Evolutionary conservation across 2,329 filamentous ascomycete species (phyloP).

Genomic region (Sphaceloma murrayae): DNA sequence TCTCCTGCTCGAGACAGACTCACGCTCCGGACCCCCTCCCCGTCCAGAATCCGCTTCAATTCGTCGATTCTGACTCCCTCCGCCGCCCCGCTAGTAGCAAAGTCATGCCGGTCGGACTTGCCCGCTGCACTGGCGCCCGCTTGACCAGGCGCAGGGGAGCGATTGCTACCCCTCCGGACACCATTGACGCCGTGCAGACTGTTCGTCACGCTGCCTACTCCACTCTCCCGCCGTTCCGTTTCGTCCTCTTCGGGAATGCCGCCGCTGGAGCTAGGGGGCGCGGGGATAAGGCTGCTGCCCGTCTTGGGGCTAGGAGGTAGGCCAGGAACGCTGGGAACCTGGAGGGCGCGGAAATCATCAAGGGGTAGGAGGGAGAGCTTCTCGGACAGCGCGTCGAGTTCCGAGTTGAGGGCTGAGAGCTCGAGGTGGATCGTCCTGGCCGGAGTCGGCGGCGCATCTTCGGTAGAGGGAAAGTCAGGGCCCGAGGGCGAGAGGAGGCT

Average conservation of each 20-base stretch:
- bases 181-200: constrained; percentile 41
- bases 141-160: constrained; percentile 9
- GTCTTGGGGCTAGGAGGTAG: constrained; percentile 42
- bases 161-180: constrained; percentile 3
- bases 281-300: constrained; percentile 33
- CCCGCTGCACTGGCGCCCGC: constrained; percentile 6
- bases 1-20: neutral
- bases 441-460: neutral
- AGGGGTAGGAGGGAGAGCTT: constrained; percentile 71
- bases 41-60: constrained; percentile 37
- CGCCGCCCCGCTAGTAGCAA: constrained; percentile 31
- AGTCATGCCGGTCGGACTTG: constrained; percentile 16
- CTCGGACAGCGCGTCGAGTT: constrained; percentile 14
- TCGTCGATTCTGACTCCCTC: constrained; percentile 40
- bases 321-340: constrained; percentile 57
- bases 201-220: constrained; percentile 44
- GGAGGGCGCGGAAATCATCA: constrained; percentile 66
- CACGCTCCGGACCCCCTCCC: constrained; percentile 37
- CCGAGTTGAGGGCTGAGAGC: constrained; percentile 24
- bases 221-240: constrained; percentile 51
- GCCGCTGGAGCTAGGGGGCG: constrained; percentile 41
- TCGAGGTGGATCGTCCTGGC: constrained; percentile 22
- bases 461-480: neutral
- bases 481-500: neutral
- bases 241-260: constrained; percentile 64